Evolutionary conservation across 371 early-diverging fungal species (phyloP).

Genomic region (Actinomucor elegans): DNA sequence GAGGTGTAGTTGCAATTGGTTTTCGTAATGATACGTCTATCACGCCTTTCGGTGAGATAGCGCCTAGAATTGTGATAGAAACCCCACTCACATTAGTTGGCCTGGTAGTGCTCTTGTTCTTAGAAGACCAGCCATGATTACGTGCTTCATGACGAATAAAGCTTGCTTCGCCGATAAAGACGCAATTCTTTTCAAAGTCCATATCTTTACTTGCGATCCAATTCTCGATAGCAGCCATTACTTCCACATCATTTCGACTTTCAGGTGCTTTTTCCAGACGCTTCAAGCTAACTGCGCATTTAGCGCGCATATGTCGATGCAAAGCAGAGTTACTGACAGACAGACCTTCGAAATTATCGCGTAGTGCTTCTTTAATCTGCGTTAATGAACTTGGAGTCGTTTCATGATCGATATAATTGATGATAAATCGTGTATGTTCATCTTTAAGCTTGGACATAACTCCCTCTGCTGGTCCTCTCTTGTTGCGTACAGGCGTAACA

Average conservation of each 20-base stretch:
- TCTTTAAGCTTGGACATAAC: not conserved
- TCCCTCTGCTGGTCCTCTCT: conserved; percentile 8
- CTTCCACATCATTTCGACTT: not conserved
- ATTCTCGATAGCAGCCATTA: too few species aligned
- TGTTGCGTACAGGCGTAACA: not conserved
- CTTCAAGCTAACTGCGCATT: not conserved
- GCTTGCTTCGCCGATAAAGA: too few species aligned
- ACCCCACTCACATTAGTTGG: too few species aligned
- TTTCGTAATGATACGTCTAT: conserved; percentile 16
- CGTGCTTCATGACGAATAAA: too few species aligned
- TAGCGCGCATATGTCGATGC: not conserved
- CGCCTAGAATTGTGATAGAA: conserved; percentile 12
- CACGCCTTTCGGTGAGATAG: conserved; percentile 9
- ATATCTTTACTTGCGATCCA: not conserved
- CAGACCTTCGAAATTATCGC: not conserved
- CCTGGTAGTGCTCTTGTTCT: too few species aligned
- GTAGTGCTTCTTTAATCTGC: conserved; percentile 49
- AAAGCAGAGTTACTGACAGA: not conserved
- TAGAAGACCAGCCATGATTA: too few species aligned
- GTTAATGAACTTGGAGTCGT: conserved; percentile 87
- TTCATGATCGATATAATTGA: conserved; percentile 57
- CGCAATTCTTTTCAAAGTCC: not conserved
- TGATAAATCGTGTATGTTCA: not conserved
- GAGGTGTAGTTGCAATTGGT: not conserved
- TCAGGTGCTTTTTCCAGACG: not conserved